Percentiles rank a stretch among this genome's conserved stretches.
These are phyloP conservation scores for Sutorius australiensis DNA, from an alignment of 768 basidiomycete genomes.

Conservation along the genomic window DNA sequence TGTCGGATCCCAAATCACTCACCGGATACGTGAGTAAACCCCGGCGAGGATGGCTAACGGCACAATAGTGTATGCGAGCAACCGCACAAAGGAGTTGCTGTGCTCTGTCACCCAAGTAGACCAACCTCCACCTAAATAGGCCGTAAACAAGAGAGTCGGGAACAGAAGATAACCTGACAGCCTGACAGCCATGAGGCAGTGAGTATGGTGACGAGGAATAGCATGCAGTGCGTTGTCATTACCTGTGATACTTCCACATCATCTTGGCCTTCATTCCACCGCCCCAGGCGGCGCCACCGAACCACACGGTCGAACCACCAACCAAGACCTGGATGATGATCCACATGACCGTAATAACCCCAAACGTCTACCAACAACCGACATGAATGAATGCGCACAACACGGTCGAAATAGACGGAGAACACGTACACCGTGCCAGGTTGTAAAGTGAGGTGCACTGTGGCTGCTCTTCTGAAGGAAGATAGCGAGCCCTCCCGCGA, in stretches of 20 bases:
- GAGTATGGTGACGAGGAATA: neutral
- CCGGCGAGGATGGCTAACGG: conserved; percentile 44
- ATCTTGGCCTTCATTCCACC: conserved; percentile 67
- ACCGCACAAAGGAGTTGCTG: conserved; percentile 36
- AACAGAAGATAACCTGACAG: conserved; percentile 73
- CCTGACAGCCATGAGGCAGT: conserved; percentile 32
- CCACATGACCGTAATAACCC: conserved; percentile 60
- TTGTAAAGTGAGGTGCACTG: conserved; percentile 54
- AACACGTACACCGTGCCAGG: conserved; percentile 69
- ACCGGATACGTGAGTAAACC: conserved; percentile 53
- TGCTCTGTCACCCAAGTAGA: conserved; percentile 53
- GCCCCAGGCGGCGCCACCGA: conserved; percentile 63
- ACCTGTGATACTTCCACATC: conserved; percentile 86
- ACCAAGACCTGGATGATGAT: conserved; percentile 55
- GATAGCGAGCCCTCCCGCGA: conserved; percentile 60
- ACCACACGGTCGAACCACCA: conserved; percentile 80
- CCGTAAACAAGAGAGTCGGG: conserved; percentile 55
- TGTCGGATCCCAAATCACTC: conserved; percentile 10
- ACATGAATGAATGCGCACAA: neutral
- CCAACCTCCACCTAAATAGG: conserved; percentile 67
- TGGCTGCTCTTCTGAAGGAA: conserved; percentile 56
- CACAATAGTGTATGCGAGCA: conserved; percentile 53
- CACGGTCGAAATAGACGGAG: neutral
- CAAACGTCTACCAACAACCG: conserved; percentile 48
- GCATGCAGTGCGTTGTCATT: conserved; percentile 3